Base-by-base conservation (phyloP, 2,329 filamentous ascomycete genomes). In the Huntiella abstrusa region DNA sequence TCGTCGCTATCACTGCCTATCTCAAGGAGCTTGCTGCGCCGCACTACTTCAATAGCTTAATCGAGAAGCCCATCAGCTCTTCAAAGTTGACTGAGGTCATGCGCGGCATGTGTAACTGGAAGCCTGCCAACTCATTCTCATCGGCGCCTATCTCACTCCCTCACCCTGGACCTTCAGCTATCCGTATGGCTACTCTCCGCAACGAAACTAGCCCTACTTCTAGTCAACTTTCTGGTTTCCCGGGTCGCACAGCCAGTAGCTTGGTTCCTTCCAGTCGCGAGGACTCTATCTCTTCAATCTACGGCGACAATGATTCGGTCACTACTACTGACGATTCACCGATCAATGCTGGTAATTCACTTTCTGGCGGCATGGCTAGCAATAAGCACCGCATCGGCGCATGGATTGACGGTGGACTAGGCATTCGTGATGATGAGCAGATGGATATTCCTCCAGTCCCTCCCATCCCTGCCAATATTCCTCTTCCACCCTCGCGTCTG, bases 1-100 rank as follows among this genome's bases (percentile, higher is more conserved):
- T 98, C 51, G 85, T 98, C 48, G 87, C 86, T 41, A 88, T 98
- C 33, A 98, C 91, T 3, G 88, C 91, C 5, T 98, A 98, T 60
- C 67, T 98, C n/a, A 96, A 96, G 59, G 91, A 98, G 57, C 69
- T 98, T 2, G 87, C 91, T 54, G 86, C 87, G 50, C 84, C 85
- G 3, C 88, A 98, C 62, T 84, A 95, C 61, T 98, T 98, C 57
- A 87, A 96, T 59, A 84, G 83, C 1, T 68, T 98, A 44, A 85
- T 98, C 45, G 87, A 98, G 62, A 98, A 98, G 62, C 91, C 91
- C 19, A 92, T 93, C 33, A 96, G 88, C 35, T 79, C 85, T 38
- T 82, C 83, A 3, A 96, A 96, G 62, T 63, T 98, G 43, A 85
- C 79, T 0, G 87, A 98, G 56, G 84, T 91, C 1, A 69, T 98